Conservation (phyloP, 495 filamentous ascomycete species). For the Rhypophila decipiens region DNA sequence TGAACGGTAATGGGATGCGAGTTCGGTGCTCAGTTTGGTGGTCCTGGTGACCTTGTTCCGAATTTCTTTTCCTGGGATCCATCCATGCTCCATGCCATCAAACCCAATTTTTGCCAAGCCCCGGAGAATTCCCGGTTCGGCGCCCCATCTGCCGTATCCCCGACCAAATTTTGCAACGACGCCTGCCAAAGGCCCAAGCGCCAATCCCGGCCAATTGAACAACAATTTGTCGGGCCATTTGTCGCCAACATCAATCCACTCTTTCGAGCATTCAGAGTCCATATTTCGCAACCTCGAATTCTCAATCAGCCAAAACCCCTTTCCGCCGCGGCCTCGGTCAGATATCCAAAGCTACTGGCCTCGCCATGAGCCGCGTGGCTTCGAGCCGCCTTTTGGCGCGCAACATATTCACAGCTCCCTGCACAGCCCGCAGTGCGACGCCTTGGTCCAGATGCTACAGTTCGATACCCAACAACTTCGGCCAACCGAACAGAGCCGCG, state of each 20-base stretch:
- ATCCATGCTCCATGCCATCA: slow-evolving; percentile 10
- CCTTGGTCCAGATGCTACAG: slow-evolving; percentile 38
- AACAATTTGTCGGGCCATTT: too few relatives aligned
- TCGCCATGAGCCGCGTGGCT: slow-evolving; percentile 37
- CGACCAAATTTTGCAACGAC: slow-evolving; percentile 17
- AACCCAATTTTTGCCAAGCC: slow-evolving; percentile 13
- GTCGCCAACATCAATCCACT: too few relatives aligned
- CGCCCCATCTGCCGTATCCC: background rate
- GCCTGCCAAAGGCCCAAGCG: too few relatives aligned
- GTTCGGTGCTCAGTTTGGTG: too few relatives aligned
- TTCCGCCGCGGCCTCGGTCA: too few relatives aligned
- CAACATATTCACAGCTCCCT: slow-evolving; percentile 23
- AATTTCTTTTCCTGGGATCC: slow-evolving; percentile 21
- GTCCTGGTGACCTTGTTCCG: background rate
- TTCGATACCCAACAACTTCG: slow-evolving; percentile 24
- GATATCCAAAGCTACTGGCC: too few relatives aligned
- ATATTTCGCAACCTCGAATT: too few relatives aligned
- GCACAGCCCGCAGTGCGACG: slow-evolving; percentile 14
- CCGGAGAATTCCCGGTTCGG: slow-evolving; percentile 20
- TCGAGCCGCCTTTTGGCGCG: slow-evolving; percentile 41
- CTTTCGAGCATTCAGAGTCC: too few relatives aligned
- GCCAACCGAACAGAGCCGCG: slow-evolving; percentile 4
- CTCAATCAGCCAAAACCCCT: too few relatives aligned
- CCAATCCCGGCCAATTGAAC: too few relatives aligned
- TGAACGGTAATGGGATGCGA: too few relatives aligned